These are phyloP conservation scores for Aegilops longissima DNA, from an alignment of 176 grass and related monocot genomes.

Conservation along the genomic window DNA sequence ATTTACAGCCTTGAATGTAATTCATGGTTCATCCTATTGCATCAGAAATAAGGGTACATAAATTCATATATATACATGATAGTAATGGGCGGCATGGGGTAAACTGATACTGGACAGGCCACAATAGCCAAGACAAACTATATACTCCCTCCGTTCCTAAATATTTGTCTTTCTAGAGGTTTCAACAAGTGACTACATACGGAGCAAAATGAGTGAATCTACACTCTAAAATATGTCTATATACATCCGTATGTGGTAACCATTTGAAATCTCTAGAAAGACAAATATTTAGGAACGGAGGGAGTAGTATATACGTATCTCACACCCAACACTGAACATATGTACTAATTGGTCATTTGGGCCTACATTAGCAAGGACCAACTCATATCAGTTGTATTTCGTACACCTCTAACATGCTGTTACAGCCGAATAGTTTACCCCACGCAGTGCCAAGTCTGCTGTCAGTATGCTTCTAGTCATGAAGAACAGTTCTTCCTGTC, in stretches of 20 bases:
- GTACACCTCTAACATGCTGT: not conserved
- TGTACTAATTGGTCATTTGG: not conserved
- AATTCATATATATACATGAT: not conserved
- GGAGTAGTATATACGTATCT: too few species aligned
- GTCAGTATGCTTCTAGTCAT: not conserved
- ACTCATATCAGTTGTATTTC: not conserved
- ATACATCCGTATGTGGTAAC: too few species aligned
- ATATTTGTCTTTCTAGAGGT: too few species aligned
- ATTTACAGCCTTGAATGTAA: not conserved
- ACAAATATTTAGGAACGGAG: too few species aligned
- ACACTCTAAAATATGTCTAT: too few species aligned
- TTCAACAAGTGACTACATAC: too few species aligned
- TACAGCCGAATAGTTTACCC: not conserved
- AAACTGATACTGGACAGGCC: not conserved
- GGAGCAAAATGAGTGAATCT: too few species aligned
- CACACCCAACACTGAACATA: not conserved
- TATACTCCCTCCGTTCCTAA: not conserved
- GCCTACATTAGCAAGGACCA: not conserved
- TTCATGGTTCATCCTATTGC: not conserved
- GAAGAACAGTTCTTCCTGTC: slow-evolving; percentile 2
- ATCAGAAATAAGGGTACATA: not conserved
- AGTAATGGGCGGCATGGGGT: not conserved
- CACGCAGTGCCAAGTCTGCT: not conserved
- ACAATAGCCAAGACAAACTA: not conserved
- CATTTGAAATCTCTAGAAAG: too few species aligned